Evolutionary conservation across 805 yeast genomes (phyloP).

Genomic region (Tetrapisispora phaffii): DNA sequence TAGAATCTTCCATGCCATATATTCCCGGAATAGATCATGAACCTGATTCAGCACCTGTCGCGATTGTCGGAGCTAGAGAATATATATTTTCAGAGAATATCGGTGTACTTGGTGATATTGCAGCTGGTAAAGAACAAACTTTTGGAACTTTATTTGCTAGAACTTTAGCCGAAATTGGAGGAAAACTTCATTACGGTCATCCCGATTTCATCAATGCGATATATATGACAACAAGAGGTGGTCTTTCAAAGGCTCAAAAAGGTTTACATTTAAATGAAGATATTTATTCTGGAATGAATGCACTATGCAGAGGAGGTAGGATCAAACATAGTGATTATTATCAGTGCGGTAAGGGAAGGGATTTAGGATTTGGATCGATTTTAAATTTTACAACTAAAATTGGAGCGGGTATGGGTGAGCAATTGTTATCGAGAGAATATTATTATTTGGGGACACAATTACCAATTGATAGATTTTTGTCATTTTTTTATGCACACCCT

Average conservation of each 20-base stretch:
- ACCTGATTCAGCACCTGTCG: conserved; percentile 48
- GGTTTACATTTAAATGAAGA: conserved; percentile 91
- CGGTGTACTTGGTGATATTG: conserved; percentile 90
- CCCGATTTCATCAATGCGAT: conserved; percentile 89
- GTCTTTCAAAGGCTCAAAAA: conserved; percentile 88
- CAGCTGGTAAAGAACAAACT: conserved; percentile 96
- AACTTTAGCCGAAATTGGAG: conserved; percentile 88
- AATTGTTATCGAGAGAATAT: conserved; percentile 82
- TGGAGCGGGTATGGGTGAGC: conserved; percentile 99
- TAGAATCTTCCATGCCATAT: conserved; percentile 43
- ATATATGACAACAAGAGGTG: conserved; percentile 93
- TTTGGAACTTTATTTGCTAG: conserved; percentile 93
- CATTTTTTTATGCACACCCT: conserved; percentile 94
- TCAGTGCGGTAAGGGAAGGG: conserved; percentile 96
- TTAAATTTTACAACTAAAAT: conserved; percentile 89
- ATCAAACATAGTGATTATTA: conserved; percentile 92
- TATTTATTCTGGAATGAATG: conserved; percentile 92
- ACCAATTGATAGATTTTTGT: conserved; percentile 80
- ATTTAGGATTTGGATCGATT: conserved; percentile 86
- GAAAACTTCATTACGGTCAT: conserved; percentile 91
- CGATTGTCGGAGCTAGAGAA: conserved; percentile 91
- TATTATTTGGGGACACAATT: conserved; percentile 82
- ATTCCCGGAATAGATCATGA: conserved; percentile 46
- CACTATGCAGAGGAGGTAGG: conserved; percentile 79
- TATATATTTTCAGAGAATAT: conserved; percentile 87